A percentile compares a stretch with the other conserved stretches of the same genome.
phyloP scores from a whole-genome alignment of 306 rosid genomes.

The Styphnolobium japonicum region DNA sequence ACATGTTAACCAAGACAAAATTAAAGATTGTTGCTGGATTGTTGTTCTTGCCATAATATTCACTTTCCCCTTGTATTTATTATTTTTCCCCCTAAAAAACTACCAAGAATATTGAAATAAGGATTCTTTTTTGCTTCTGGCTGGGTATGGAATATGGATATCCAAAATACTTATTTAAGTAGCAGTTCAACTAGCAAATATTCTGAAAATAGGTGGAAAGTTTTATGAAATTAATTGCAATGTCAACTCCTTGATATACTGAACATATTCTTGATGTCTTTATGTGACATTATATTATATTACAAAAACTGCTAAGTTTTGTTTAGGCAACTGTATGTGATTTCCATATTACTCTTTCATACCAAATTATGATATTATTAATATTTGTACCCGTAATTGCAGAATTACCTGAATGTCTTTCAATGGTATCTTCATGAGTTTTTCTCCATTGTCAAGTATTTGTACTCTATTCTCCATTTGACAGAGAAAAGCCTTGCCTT shows the following conservation, averaged over 20 bases:
- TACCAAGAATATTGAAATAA: background rate
- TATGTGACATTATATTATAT: no score
- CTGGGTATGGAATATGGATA: background rate
- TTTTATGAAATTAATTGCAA: no score
- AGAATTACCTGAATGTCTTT: background rate
- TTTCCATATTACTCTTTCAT: background rate
- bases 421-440: background rate
- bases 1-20: background rate
- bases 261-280: background rate
- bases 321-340: background rate
- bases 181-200: background rate
- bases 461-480: background rate
- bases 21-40: background rate
- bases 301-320: background rate
- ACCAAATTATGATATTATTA: background rate
- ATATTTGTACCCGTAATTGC: no score
- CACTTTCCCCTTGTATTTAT: background rate
- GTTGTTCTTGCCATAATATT: background rate
- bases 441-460: background rate
- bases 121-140: background rate
- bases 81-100: no score
- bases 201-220: background rate
- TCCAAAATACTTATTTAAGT: background rate
- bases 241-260: background rate
- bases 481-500: background rate